Evolutionary conservation across 257 asterid genomes (phyloP), one percentile per base, ranked within the genome.

Genomic region (Lantana camara): DNA sequence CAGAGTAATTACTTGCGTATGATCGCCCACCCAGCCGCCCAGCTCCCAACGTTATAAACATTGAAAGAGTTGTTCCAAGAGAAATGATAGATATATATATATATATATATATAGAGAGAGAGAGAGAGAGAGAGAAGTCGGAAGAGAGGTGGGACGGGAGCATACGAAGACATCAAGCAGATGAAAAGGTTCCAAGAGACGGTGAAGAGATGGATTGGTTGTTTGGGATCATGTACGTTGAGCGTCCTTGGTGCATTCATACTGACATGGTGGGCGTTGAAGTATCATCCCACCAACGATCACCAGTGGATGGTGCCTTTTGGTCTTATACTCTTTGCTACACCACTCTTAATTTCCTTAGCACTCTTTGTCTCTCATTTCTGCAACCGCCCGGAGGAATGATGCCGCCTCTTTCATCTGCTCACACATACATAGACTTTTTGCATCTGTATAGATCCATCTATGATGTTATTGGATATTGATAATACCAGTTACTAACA

Each of bases 301-400:
- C 82, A 80, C 38, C 75, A 64, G 9, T 83, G 90, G 90, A 83
- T 83, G 90, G 85, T 80, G 61, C 90, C 90, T 52, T 1, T 78
- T 4, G 87, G 90, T 30, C 84, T 83, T 11, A 45, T 83, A 52
- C 66, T 80, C 27, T 72, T 77, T 8, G 22, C 61, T 58, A 77
- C 84, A 7, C 86, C 89, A 1, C 57, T 68, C 47, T 6, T 75
- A 4, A 44, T 83, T 23, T 69, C 60, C 69, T 57, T 58, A 0
- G 66, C 84, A 0, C 4, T 72, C 51, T 58, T 69, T 27, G 1
- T 76, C 62, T 83, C 89, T 5, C 67, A 77, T 24, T 24, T n/a
- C n/a, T n/a, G n/a, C n/a, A n/a, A n/a, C n/a, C n/a, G n/a, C n/a
- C n/a, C n/a, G n/a, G n/a, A n/a, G n/a, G n/a, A n/a, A n/a, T n/a